These are phyloP conservation scores for Yamadazyma sp. DNA, from an alignment of 805 yeast genomes.

Conservation along the genomic window DNA sequence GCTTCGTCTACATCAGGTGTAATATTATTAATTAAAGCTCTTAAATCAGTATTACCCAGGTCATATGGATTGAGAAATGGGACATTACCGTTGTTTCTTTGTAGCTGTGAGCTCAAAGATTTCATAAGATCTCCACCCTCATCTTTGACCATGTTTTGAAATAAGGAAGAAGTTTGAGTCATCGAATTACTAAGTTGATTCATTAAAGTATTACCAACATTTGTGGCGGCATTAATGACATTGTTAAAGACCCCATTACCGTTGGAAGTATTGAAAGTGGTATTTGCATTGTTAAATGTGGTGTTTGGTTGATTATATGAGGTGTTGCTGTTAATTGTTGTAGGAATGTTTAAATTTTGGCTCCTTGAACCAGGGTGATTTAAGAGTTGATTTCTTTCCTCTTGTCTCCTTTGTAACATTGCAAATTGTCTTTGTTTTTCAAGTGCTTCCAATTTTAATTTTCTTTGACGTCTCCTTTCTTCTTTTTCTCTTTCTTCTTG, in stretches of 20 bases:
- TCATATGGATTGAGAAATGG: no score
- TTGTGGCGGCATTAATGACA: background rate
- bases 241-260: no score
- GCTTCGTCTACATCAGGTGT: constrained; percentile 43
- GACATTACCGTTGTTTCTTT: background rate
- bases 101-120: background rate
- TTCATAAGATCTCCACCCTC: background rate
- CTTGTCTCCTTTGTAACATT: no score
- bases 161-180: background rate
- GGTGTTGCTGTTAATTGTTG: background rate
- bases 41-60: constrained; percentile 10
- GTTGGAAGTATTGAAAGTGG: background rate
- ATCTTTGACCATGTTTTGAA: background rate
- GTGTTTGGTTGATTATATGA: background rate
- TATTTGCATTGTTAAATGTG: background rate
- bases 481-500: constrained; percentile 5
- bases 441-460: constrained; percentile 4
- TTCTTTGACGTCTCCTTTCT: constrained; percentile 2
- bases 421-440: constrained; percentile 2
- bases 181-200: no score
- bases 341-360: no score
- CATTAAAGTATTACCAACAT: no score
- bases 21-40: constrained; percentile 48
- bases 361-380: no score
- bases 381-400: no score